These are phyloP conservation scores for Pythium guiyangense DNA, from an alignment of 352 stramenopile species.

Conservation along the genomic window DNA sequence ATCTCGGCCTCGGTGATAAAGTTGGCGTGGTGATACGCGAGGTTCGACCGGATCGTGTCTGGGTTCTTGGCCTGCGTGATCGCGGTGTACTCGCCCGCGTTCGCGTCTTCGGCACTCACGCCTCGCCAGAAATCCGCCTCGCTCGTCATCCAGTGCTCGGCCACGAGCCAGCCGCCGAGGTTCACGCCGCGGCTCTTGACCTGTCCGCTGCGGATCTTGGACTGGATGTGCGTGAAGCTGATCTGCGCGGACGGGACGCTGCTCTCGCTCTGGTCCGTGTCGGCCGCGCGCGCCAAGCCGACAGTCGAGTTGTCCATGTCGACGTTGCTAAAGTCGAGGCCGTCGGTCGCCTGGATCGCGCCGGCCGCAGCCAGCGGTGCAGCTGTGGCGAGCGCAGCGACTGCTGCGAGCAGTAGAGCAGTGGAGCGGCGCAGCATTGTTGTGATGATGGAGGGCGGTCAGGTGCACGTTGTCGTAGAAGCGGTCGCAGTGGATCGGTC, in stretches of 20 bases:
- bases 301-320: not conserved
- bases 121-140: slow-evolving; percentile 53
- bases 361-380: not conserved
- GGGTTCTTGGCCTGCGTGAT: slow-evolving; percentile 37
- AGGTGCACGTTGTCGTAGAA: too few relatives aligned
- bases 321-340: not conserved
- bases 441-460: too few relatives aligned
- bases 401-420: not conserved
- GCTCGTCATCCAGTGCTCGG: slow-evolving; percentile 76
- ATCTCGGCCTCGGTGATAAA: slow-evolving; percentile 78
- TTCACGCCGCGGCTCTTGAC: slow-evolving; percentile 59
- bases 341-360: not conserved
- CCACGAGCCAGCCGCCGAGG: slow-evolving; percentile 72
- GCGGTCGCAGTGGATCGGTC: not conserved
- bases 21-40: slow-evolving; percentile 49
- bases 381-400: not conserved
- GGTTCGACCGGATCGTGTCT: slow-evolving; percentile 30
- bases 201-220: slow-evolving; percentile 47
- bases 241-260: not conserved
- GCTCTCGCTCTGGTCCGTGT: not conserved
- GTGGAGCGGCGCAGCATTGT: not conserved
- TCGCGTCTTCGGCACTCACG: slow-evolving; percentile 27
- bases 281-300: not conserved
- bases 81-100: slow-evolving; percentile 53
- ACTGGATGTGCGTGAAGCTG: slow-evolving; percentile 36